These are phyloP conservation scores for Aspergillus calidoustus DNA, from an alignment of 2,329 filamentous ascomycete genomes.

Conservation along the genomic window DNA sequence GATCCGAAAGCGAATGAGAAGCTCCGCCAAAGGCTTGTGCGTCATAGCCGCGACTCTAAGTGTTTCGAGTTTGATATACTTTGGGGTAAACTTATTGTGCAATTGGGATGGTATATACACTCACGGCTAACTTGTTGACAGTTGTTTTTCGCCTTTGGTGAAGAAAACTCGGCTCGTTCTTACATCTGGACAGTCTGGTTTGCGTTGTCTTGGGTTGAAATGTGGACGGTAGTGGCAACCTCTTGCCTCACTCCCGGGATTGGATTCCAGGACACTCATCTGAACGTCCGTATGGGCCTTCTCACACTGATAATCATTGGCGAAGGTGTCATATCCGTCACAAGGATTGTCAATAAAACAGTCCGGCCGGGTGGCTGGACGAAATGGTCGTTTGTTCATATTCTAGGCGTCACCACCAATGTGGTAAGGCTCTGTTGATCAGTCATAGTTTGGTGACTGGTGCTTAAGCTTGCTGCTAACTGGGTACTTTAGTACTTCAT, in stretches of 20 bases:
- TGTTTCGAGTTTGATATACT: conserved; percentile 33
- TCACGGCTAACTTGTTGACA: conserved; percentile 20
- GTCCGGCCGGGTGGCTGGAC: conserved; percentile 46
- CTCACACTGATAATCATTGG: conserved; percentile 70
- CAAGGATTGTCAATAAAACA: conserved; percentile 59
- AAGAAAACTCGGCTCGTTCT: conserved; percentile 24
- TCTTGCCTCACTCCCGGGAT: conserved; percentile 62
- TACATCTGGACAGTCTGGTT: conserved; percentile 60
- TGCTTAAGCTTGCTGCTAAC: conserved; percentile 11
- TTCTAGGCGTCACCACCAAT: conserved; percentile 43
- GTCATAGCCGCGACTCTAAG: conserved; percentile 37
- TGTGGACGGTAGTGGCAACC: conserved; percentile 55
- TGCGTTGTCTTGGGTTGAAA: conserved; percentile 58
- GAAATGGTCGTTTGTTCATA: conserved; percentile 45
- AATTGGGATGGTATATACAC: not conserved
- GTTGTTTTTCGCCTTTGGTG: conserved; percentile 42
- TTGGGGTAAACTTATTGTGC: conserved; percentile 29
- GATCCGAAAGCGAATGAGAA: conserved; percentile 32
- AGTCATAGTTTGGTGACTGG: not conserved
- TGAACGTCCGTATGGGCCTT: conserved; percentile 67
- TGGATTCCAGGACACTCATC: conserved; percentile 65
- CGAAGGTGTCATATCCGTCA: conserved; percentile 67
- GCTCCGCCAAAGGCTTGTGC: conserved; percentile 32
- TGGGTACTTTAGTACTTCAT: conserved; percentile 54
- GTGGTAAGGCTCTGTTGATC: conserved; percentile 33